phyloP scores from a whole-genome alignment of 2,329 filamentous ascomycete genomes.

The Cladosporium halotolerans region DNA sequence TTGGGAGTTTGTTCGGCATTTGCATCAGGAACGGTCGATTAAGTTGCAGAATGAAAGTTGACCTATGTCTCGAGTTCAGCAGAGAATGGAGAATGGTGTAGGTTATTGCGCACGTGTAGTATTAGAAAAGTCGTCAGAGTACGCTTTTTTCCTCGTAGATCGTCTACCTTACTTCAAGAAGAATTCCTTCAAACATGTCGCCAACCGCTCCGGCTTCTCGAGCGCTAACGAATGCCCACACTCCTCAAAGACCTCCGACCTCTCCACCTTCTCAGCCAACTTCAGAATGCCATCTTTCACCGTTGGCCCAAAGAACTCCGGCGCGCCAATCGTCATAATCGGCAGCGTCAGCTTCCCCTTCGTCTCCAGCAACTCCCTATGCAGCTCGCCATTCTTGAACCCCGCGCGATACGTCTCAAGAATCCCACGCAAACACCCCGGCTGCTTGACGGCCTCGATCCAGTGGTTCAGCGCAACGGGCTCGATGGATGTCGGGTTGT shows the following conservation, averaged over 20 bases:
- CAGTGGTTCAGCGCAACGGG: slow-evolving; percentile 29
- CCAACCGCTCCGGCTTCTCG: slow-evolving; percentile 30
- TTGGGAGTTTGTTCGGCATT: too few relatives aligned
- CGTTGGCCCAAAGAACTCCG: slow-evolving; percentile 31
- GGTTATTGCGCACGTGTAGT: too few relatives aligned
- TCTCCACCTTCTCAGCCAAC: slow-evolving; percentile 26
- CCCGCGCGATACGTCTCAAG: slow-evolving; percentile 31
- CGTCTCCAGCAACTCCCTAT: slow-evolving; percentile 21
- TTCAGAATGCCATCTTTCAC: slow-evolving; percentile 28
- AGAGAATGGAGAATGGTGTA: too few relatives aligned
- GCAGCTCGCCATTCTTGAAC: slow-evolving; percentile 29
- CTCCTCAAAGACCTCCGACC: slow-evolving; percentile 30
- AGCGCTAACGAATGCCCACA: slow-evolving; percentile 31
- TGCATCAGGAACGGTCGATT: too few relatives aligned
- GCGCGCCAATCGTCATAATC: slow-evolving; percentile 31
- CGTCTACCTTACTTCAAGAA: slow-evolving; percentile 13
- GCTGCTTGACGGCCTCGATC: slow-evolving; percentile 29
- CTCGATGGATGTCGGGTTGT: slow-evolving; percentile 33
- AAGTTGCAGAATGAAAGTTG: too few relatives aligned
- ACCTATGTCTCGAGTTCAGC: too few relatives aligned
- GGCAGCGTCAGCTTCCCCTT: slow-evolving; percentile 27
- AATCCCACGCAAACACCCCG: slow-evolving; percentile 29
- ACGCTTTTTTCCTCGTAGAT: background rate
- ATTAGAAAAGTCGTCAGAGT: background rate
- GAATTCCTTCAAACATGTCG: slow-evolving; percentile 23